phyloP scores from a whole-genome alignment of 192 early-diverging fungal genomes.

The Rhizophagus sp. region DNA sequence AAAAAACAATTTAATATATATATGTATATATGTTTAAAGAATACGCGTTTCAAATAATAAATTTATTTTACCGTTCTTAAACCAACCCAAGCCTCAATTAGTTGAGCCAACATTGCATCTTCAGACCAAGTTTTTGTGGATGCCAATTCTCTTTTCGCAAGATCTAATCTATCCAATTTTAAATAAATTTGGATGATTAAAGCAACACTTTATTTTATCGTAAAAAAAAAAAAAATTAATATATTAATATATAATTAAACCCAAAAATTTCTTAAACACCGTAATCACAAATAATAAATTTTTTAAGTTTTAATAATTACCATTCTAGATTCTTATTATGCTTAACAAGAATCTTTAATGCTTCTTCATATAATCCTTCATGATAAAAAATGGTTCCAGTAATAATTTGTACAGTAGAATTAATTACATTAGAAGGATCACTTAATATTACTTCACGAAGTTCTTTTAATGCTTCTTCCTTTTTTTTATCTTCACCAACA shows the following conservation, averaged over 20 bases:
- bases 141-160: conserved; percentile 81
- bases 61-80: conserved; percentile 52
- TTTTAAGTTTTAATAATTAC: conserved; percentile 20
- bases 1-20: background rate
- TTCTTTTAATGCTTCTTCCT: conserved; percentile 51
- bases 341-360: conserved; percentile 65
- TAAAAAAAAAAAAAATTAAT: conserved; percentile 6
- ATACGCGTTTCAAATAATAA: background rate
- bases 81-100: conserved; percentile 90
- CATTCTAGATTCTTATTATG: conserved; percentile 81
- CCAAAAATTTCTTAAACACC: no score
- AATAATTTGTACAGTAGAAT: conserved; percentile 62
- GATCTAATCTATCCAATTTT: conserved; percentile 77
- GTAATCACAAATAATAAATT: no score
- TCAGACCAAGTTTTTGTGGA: conserved; percentile 87
- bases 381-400: conserved; percentile 63
- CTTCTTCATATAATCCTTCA: conserved; percentile 68
- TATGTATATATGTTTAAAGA: background rate
- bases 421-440: conserved; percentile 49
- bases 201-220: conserved; percentile 52
- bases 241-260: background rate
- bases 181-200: conserved; percentile 79
- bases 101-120: conserved; percentile 90
- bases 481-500: conserved; percentile 23
- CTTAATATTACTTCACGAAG: conserved; percentile 50